Conservation (phyloP, 257 asterid species). For the Solanum chiquidenum region DNA sequence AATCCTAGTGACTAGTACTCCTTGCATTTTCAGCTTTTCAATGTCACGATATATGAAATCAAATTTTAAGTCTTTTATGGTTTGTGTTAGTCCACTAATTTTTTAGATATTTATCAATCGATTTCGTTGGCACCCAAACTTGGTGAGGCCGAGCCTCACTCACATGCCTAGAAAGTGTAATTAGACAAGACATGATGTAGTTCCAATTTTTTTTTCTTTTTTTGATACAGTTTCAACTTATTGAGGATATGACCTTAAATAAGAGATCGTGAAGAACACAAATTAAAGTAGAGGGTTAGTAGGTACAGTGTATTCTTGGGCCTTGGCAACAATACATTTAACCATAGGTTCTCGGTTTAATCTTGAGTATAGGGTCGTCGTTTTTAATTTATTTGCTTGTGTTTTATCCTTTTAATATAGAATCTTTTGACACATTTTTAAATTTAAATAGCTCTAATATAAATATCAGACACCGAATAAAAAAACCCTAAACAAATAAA, state of each 20-base stretch:
- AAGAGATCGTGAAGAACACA: neutral
- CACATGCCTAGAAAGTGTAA: neutral
- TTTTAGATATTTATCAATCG: neutral
- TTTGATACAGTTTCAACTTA: neutral
- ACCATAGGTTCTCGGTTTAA: neutral
- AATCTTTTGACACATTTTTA: too few species aligned
- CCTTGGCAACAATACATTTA: neutral
- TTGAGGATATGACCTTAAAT: too few species aligned
- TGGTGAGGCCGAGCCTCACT: neutral
- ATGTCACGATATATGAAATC: neutral
- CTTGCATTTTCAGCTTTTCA: neutral
- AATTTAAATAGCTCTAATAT: too few species aligned
- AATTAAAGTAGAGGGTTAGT: too few species aligned
- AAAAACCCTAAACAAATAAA: too few species aligned
- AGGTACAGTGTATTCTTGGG: neutral
- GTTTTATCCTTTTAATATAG: too few species aligned
- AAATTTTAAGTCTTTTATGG: too few species aligned
- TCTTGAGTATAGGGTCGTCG: neutral
- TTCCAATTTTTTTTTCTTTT: rapidly evolving
- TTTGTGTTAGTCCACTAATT: too few species aligned
- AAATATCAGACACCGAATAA: too few species aligned
- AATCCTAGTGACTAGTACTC: neutral
- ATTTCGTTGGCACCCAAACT: neutral
- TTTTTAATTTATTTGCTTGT: too few species aligned
- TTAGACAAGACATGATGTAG: neutral